These are phyloP conservation scores for Aureobasidium zeae DNA, from an alignment of 2,329 filamentous ascomycete genomes.

Conservation along the genomic window DNA sequence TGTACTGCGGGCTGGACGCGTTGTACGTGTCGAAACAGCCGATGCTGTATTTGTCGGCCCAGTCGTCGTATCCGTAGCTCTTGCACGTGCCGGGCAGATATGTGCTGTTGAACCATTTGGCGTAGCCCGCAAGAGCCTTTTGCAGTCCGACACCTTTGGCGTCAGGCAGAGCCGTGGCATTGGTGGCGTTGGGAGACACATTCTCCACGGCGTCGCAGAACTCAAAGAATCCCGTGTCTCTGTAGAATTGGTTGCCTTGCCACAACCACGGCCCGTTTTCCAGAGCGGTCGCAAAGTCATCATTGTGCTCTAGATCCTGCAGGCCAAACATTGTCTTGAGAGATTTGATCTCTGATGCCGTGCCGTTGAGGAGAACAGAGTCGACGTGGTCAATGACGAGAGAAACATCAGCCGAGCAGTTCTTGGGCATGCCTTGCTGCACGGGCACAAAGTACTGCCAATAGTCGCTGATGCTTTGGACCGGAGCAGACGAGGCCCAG, in stretches of 20 bases:
- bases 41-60: slow-evolving; percentile 33
- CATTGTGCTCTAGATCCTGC: slow-evolving; percentile 40
- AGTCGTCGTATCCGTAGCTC: slow-evolving; percentile 39
- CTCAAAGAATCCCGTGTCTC: slow-evolving; percentile 35
- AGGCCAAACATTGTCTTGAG: slow-evolving; percentile 48
- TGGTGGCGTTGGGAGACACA: slow-evolving; percentile 19
- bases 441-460: slow-evolving; percentile 51
- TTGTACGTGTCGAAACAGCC: slow-evolving; percentile 50
- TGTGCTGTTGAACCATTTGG: slow-evolving; percentile 42
- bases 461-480: slow-evolving; percentile 46
- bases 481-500: slow-evolving; percentile 47
- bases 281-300: slow-evolving; percentile 46
- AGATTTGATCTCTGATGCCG: slow-evolving; percentile 26
- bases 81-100: slow-evolving; percentile 42
- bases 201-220: slow-evolving; percentile 37
- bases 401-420: slow-evolving; percentile 47
- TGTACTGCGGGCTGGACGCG: slow-evolving; percentile 40
- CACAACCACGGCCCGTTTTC: slow-evolving; percentile 50
- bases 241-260: slow-evolving; percentile 46
- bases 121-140: slow-evolving; percentile 47
- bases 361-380: slow-evolving; percentile 24
- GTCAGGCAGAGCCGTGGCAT: slow-evolving; percentile 27
- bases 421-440: slow-evolving; percentile 49
- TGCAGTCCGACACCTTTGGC: slow-evolving; percentile 44
- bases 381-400: slow-evolving; percentile 45